Percentiles rank a stretch among this genome's conserved stretches.
Conservation (phyloP, 1,139 yeast species). For the Candida labiduridarum region DNA sequence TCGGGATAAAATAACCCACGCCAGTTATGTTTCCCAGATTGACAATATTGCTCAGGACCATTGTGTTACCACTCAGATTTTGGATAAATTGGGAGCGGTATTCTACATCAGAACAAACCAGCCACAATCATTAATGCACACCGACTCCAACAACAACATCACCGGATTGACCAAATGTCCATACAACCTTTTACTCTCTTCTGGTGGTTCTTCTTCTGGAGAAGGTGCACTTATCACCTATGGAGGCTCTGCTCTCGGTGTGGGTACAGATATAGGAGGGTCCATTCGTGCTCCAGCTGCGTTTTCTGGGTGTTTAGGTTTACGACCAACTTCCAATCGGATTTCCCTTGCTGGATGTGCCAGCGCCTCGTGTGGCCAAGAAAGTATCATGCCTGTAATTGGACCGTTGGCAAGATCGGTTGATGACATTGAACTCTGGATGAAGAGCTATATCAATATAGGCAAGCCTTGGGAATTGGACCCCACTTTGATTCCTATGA, state of each 20-base stretch:
- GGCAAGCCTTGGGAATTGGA: slow-evolving; percentile 76
- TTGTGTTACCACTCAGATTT: slow-evolving; percentile 52
- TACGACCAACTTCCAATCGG: slow-evolving; percentile 70
- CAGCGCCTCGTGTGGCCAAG: slow-evolving; percentile 58
- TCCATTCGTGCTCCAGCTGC: slow-evolving; percentile 79
- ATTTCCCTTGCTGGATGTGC: slow-evolving; percentile 47
- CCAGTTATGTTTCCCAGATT: slow-evolving; percentile 60
- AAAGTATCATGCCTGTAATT: slow-evolving; percentile 57
- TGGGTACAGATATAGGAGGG: slow-evolving; percentile 83
- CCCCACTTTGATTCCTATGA: slow-evolving; percentile 54
- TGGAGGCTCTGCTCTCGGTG: slow-evolving; percentile 66
- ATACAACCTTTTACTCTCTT: slow-evolving; percentile 39
- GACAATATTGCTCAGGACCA: slow-evolving; percentile 52
- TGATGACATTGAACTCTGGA: slow-evolving; percentile 64
- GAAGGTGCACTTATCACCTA: slow-evolving; percentile 71
- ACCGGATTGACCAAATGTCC: slow-evolving; percentile 45
- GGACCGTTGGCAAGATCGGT: slow-evolving; percentile 68
- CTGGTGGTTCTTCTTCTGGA: slow-evolving; percentile 76
- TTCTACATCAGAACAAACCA: slow-evolving; percentile 52
- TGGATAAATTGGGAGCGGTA: slow-evolving; percentile 68
- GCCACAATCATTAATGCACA: slow-evolving; percentile 53
- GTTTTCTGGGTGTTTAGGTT: slow-evolving; percentile 64
- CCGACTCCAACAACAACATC: slow-evolving; percentile 45
- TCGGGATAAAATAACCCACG: slow-evolving; percentile 60
- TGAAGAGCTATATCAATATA: slow-evolving; percentile 55